Conservation (phyloP, 2,329 filamentous ascomycete genomes). For the Fusarium oligoseptatum region DNA sequence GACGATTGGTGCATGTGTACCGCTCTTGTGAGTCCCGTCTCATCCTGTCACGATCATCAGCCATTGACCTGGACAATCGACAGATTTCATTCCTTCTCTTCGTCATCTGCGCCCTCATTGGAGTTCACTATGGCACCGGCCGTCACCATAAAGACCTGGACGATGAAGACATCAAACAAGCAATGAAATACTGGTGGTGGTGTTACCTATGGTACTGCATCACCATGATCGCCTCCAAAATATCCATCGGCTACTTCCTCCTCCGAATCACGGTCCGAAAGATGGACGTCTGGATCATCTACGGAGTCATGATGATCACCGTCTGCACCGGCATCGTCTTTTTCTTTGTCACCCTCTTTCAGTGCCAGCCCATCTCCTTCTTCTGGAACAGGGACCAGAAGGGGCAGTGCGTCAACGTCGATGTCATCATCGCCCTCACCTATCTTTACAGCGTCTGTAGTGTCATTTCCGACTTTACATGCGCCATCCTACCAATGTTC, state of each 20-base stretch:
- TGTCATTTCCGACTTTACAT: conserved; percentile 64
- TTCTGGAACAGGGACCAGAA: conserved; percentile 55
- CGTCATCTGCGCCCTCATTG: conserved; percentile 50
- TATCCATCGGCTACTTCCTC: conserved; percentile 59
- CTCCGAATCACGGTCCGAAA: conserved; percentile 55
- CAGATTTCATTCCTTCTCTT: conserved; percentile 55
- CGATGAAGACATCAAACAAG: conserved; percentile 42
- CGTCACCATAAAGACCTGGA: conserved; percentile 52
- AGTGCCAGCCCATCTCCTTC: conserved; percentile 55
- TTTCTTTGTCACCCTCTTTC: conserved; percentile 58
- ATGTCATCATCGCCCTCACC: conserved; percentile 64
- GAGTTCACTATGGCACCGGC: conserved; percentile 58
- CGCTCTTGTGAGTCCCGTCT: conserved; percentile 47
- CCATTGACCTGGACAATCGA: neutral
- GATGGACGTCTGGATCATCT: conserved; percentile 53
- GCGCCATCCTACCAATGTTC: conserved; percentile 66
- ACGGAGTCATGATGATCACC: conserved; percentile 52
- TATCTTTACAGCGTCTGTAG: conserved; percentile 65
- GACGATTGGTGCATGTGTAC: conserved; percentile 57
- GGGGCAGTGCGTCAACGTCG: conserved; percentile 55
- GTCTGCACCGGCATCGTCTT: conserved; percentile 55
- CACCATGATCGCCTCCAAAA: conserved; percentile 55
- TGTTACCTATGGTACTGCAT: conserved; percentile 55
- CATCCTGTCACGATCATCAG: no score
- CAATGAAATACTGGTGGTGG: conserved; percentile 56